These are phyloP conservation scores for Cercospora beticola DNA, from an alignment of 2,329 filamentous ascomycete species.

Conservation along the genomic window DNA sequence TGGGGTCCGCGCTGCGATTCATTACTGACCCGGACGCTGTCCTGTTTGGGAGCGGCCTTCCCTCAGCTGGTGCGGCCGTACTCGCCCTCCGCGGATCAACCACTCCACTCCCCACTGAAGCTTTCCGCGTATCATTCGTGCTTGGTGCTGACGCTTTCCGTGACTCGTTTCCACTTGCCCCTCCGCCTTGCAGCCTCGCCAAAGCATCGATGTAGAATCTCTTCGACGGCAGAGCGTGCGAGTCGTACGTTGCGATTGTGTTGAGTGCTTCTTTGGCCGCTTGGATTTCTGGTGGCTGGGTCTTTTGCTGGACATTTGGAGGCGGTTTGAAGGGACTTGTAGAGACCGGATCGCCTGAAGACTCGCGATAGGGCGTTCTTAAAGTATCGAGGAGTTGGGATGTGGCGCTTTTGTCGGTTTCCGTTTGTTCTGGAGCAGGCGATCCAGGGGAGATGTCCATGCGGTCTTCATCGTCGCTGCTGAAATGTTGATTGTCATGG, in stretches of 20 bases:
- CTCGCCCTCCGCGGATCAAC: background rate
- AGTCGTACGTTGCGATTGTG: slow-evolving; percentile 26
- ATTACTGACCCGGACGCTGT: background rate
- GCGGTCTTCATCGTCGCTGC: background rate
- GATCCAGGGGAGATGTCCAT: background rate
- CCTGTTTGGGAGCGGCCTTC: background rate
- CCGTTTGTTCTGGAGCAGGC: background rate
- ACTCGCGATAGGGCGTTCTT: slow-evolving; percentile 21
- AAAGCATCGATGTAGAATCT: slow-evolving; percentile 27
- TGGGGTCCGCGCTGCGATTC: slow-evolving; percentile 2
- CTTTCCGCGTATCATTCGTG: background rate
- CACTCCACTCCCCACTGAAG: background rate
- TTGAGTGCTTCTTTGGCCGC: slow-evolving; percentile 20
- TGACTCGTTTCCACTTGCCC: background rate
- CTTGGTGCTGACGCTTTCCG: background rate
- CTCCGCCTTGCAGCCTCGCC: slow-evolving; percentile 4
- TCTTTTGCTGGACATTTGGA: slow-evolving; percentile 15
- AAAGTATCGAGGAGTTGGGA: slow-evolving; percentile 18
- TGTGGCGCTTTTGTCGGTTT: background rate
- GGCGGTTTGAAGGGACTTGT: background rate
- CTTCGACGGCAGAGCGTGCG: slow-evolving; percentile 15
- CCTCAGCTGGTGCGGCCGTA: background rate
- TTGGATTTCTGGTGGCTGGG: slow-evolving; percentile 15
- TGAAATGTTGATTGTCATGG: background rate
- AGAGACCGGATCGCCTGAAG: slow-evolving; percentile 19